Percentiles rank a stretch among this genome's conserved stretches.
phyloP scores from a whole-genome alignment of 495 filamentous ascomycete species.

The Tuber brumale region DNA sequence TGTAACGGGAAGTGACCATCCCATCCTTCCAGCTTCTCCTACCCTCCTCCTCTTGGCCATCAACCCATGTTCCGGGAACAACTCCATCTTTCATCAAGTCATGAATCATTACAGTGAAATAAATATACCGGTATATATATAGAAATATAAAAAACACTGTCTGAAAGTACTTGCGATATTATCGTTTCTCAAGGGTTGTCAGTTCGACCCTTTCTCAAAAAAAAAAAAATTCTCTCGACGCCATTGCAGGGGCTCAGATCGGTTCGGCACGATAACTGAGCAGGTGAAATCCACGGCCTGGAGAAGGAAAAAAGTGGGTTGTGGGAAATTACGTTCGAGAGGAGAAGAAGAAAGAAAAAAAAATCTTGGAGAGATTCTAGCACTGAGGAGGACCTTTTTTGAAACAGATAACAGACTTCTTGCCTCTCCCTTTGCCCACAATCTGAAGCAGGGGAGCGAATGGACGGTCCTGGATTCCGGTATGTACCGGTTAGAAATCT shows the following conservation, averaged over 20 bases:
- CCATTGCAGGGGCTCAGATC: neutral
- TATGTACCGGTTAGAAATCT: neutral
- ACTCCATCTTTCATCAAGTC: neutral
- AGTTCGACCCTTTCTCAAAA: neutral
- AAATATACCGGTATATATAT: neutral
- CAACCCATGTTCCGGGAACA: neutral
- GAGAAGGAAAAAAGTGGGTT: neutral
- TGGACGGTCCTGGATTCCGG: conserved; percentile 1
- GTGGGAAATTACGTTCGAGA: neutral
- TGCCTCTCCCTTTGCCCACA: neutral
- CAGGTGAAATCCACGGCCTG: neutral
- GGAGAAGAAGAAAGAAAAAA: neutral
- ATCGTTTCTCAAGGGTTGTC: neutral
- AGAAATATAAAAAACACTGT: neutral
- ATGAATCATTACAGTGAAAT: neutral
- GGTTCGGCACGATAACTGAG: neutral
- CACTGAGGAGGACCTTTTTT: neutral
- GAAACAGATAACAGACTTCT: neutral
- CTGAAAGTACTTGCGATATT: neutral
- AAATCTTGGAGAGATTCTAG: neutral
- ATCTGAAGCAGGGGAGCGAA: neutral
- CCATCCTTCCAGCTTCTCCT: neutral
- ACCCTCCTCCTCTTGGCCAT: neutral
- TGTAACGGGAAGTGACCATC: neutral
- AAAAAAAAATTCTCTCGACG: neutral